These are phyloP conservation scores for Stagonosporopsis rhizophila DNA, from an alignment of 2,329 filamentous ascomycete genomes.

Conservation along the genomic window DNA sequence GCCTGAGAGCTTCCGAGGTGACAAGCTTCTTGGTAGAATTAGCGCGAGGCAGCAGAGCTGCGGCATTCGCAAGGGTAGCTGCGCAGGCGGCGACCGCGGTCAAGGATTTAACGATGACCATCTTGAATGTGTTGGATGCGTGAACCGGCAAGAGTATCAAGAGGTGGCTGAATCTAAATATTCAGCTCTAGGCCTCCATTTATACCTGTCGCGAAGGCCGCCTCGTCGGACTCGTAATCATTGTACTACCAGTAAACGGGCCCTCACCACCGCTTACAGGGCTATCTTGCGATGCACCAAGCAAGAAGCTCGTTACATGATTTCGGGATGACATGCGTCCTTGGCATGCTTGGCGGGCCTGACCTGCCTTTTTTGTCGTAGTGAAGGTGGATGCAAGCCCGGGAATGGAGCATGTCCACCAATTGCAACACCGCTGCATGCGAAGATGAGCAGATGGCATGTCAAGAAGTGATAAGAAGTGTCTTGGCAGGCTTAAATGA, in stretches of 20 bases:
- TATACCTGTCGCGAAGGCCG: constrained; percentile 12
- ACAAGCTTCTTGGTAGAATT: constrained; percentile 31
- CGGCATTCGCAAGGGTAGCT: constrained; percentile 27
- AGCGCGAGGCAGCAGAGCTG: constrained; percentile 31
- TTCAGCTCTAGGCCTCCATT: constrained; percentile 8
- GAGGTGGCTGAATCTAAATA: background rate
- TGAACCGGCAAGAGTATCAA: background rate
- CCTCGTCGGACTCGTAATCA: background rate
- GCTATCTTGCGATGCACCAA: constrained; percentile 21
- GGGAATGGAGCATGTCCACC: constrained; percentile 14
- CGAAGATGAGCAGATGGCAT: constrained; percentile 26
- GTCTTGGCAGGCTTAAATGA: constrained; percentile 35
- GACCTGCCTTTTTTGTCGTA: constrained; percentile 31
- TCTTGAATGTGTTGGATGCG: background rate
- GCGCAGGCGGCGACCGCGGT: constrained; percentile 30
- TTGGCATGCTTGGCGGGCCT: constrained; percentile 16
- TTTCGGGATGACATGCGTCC: constrained; percentile 10
- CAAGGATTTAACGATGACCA: constrained; percentile 35
- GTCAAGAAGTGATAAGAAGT: constrained; percentile 37
- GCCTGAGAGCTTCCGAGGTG: constrained; percentile 31
- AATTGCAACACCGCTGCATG: constrained; percentile 19
- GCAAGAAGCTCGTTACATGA: constrained; percentile 19
- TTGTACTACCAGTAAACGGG: constrained; percentile 20
- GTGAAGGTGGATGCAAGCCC: constrained; percentile 16
- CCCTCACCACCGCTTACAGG: constrained; percentile 10